A percentile compares a stretch with the other conserved stretches of the same genome.
These are phyloP conservation scores for Podospora pseudoanserina DNA, from an alignment of 495 filamentous ascomycete species.

Conservation along the genomic window DNA sequence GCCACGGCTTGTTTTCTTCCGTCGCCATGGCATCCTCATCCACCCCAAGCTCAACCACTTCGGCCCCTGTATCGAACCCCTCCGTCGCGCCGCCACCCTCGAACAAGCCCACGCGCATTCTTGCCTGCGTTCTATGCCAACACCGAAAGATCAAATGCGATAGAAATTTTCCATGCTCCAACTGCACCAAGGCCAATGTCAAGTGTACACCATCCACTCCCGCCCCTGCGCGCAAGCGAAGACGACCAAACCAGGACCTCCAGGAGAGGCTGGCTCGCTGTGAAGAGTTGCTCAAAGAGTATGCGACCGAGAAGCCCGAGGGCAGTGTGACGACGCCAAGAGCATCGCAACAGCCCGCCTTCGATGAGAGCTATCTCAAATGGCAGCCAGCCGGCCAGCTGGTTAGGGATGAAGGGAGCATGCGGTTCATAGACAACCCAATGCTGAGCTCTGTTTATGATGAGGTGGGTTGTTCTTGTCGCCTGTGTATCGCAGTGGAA, in stretches of 20 bases:
- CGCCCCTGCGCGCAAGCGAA: constrained; percentile 45
- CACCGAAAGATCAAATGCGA: constrained; percentile 67
- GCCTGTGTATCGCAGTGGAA: too few species aligned
- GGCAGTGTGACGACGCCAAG: constrained; percentile 16
- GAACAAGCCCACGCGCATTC: constrained; percentile 32
- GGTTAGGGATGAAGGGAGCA: constrained; percentile 42
- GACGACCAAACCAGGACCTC: constrained; percentile 47
- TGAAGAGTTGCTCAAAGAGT: constrained; percentile 46
- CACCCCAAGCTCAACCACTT: constrained; percentile 5
- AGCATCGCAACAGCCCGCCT: constrained; percentile 15
- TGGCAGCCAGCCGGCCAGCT: constrained; percentile 43
- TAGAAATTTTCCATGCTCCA: constrained; percentile 62
- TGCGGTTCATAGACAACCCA: constrained; percentile 46
- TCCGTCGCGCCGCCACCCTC: not conserved
- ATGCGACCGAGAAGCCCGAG: constrained; percentile 39
- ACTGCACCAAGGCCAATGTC: constrained; percentile 55
- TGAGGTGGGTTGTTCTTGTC: constrained; percentile 34
- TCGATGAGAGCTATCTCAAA: constrained; percentile 28
- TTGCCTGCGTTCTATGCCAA: constrained; percentile 53
- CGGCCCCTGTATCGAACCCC: not conserved
- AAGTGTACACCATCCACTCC: constrained; percentile 47
- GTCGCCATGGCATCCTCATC: constrained; percentile 9
- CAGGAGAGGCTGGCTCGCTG: constrained; percentile 48
- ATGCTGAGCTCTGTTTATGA: constrained; percentile 41
- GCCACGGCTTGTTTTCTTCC: not conserved